Conservation (phyloP, 352 stramenopile genomes). For the Globisporangium iwayamae region DNA sequence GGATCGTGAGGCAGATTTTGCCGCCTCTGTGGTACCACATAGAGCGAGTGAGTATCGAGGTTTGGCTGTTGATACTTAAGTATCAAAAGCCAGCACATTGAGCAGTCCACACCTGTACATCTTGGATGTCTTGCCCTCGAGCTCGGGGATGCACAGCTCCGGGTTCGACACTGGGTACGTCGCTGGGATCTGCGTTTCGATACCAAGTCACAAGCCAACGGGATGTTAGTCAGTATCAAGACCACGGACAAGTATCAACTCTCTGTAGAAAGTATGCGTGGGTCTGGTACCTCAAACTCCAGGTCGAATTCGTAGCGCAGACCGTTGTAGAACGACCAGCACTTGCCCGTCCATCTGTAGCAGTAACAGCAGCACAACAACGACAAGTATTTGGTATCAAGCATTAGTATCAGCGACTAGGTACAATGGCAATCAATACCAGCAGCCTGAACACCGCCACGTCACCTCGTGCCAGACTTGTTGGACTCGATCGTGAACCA, state of each 20-base stretch:
- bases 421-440: not conserved
- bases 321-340: constrained; percentile 86
- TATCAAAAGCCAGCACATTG: not conserved
- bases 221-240: not conserved
- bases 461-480: constrained; percentile 65
- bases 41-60: not conserved
- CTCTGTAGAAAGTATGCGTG: too few species aligned
- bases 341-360: constrained; percentile 79
- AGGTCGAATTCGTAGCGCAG: constrained; percentile 86
- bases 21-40: constrained; percentile 40
- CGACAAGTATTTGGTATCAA: not conserved
- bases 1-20: constrained; percentile 87
- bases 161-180: constrained; percentile 82
- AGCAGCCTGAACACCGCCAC: too few species aligned
- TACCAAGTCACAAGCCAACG: not conserved
- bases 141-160: constrained; percentile 81
- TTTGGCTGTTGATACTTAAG: not conserved
- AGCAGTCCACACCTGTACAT: constrained; percentile 69
- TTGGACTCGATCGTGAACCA: constrained; percentile 89
- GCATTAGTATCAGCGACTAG: not conserved
- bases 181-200: constrained; percentile 47
- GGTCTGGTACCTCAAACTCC: constrained; percentile 60
- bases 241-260: not conserved
- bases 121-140: constrained; percentile 89
- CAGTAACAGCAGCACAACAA: not conserved